Conservation (phyloP, 352 stramenopile genomes). For the Phytophthora niederhauseri region DNA sequence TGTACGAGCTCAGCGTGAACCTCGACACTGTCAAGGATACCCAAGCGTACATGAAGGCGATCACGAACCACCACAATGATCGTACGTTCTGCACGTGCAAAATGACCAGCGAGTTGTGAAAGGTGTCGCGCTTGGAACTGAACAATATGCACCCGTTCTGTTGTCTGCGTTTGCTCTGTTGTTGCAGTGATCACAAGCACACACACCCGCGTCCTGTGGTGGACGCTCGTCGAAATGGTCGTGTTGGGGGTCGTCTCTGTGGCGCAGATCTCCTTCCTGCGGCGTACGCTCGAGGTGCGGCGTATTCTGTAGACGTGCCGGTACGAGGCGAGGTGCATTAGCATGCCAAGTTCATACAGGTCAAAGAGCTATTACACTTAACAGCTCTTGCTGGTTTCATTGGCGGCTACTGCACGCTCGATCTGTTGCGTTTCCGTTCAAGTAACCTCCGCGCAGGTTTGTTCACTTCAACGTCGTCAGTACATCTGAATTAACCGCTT, state of each 20-base stretch:
- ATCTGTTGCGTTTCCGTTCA: too few species aligned
- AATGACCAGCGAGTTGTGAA: not conserved
- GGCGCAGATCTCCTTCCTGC: constrained; percentile 86
- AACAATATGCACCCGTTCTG: constrained; percentile 1
- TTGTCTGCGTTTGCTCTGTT: constrained; percentile 7
- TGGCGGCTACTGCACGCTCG: too few species aligned
- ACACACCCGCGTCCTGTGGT: constrained; percentile 85
- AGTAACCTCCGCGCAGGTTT: not conserved
- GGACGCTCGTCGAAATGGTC: constrained; percentile 77
- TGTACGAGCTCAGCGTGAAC: constrained; percentile 86
- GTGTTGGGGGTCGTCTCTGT: constrained; percentile 72
- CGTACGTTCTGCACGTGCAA: constrained; percentile 35
- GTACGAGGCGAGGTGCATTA: not conserved
- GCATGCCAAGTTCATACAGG: not conserved
- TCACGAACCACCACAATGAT: constrained; percentile 80
- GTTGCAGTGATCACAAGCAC: constrained; percentile 82
- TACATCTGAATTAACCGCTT: not conserved
- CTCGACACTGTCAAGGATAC: constrained; percentile 90
- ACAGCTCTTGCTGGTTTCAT: too few species aligned
- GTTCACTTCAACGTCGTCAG: not conserved
- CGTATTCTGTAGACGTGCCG: constrained; percentile 65
- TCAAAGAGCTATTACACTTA: not conserved
- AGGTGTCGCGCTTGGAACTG: not conserved
- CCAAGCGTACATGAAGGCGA: constrained; percentile 88
- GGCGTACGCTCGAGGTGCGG: constrained; percentile 84